Evolutionary conservation across 192 early-diverging fungal genomes (phyloP), one percentile per base, ranked within the genome.

Genomic region (Borealophlyctis nickersoniae): DNA sequence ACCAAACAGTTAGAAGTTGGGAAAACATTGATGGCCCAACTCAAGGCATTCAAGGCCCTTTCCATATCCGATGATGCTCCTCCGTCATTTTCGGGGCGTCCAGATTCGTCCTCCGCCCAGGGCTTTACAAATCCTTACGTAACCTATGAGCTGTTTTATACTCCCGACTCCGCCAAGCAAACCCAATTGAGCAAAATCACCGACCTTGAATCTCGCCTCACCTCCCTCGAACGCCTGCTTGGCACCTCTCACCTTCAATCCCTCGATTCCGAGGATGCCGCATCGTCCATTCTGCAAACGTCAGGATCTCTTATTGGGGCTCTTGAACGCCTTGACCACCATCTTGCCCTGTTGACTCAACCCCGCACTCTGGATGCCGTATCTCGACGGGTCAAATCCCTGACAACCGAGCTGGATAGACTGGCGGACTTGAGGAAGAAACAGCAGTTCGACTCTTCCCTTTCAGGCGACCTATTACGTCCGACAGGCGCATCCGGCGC

Each of bases 61-160:
- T 48, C 28, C 19, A 11, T 66, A 2, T 62, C 59, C 3, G 67
- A 69, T 5, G 58, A 59, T 45, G 63, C 28, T 3, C n/a, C 58
- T 3, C n/a, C 31, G 49, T 9, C 39, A 2, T 34, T 49, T 29
- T 29, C 35, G 0, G 19, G 60, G 16, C 19, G 34, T 9, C 49
- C 57, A 2, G 56, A 4, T 49, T 23, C 53, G 13, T n/a, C n/a
- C n/a, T n/a, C n/a, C n/a, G 0, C 69, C 0, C 19, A 22, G 1
- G 55, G 30, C 1, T 28, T 52, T 9, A 27, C 7, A 13, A 49
- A n/a, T 2, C 36, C 66, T 14, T 54, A 55, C 49, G 74, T 91
- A 2, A 89, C 88, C 9, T 89, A 91, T 63, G 89, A 91, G 61
- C 72, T 89, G 1, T 88, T 72, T 63, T 91, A 88, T 60, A 87